Evolutionary conservation across 2,329 filamentous ascomycete species (phyloP).

Genomic region (Polytolypa hystricis): DNA sequence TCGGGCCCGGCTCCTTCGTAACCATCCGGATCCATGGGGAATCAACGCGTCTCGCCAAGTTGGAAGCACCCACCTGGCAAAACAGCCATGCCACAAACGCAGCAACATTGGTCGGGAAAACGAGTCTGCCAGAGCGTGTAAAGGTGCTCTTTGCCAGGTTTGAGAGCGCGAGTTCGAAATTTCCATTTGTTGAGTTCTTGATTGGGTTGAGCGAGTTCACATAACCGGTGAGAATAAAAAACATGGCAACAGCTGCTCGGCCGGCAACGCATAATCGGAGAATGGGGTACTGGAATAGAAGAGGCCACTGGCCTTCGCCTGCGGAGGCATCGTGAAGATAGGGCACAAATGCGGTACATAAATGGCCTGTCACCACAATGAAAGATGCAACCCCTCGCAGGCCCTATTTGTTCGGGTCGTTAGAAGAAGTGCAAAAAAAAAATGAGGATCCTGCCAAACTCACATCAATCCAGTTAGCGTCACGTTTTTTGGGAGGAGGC

Average conservation of each 20-base stretch:
- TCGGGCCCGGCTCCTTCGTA: constrained; percentile 9
- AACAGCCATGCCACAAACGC: constrained; percentile 14
- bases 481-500: constrained; percentile 8
- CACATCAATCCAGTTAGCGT: constrained; percentile 17
- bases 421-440: neutral
- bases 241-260: constrained; percentile 17
- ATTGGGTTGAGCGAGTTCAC: constrained; percentile 19
- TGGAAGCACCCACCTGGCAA: constrained; percentile 15
- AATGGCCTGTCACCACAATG: constrained; percentile 32
- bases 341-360: constrained; percentile 30
- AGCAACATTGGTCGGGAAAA: constrained; percentile 16
- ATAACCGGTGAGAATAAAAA: constrained; percentile 21
- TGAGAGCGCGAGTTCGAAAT: constrained; percentile 12
- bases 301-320: constrained; percentile 8
- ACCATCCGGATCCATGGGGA: constrained; percentile 16
- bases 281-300: constrained; percentile 18
- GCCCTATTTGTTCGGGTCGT: constrained; percentile 19
- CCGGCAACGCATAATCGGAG: constrained; percentile 18
- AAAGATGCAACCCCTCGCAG: constrained; percentile 32
- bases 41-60: constrained; percentile 14
- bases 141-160: constrained; percentile 14
- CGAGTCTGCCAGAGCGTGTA: constrained; percentile 12
- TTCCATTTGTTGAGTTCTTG: constrained; percentile 13
- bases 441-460: neutral
- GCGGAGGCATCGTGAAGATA: constrained; percentile 28